Evolutionary conservation across 2,329 filamentous ascomycete species (phyloP), one percentile per base, ranked within the genome.

Genomic region (Colletotrichum nymphaeae): DNA sequence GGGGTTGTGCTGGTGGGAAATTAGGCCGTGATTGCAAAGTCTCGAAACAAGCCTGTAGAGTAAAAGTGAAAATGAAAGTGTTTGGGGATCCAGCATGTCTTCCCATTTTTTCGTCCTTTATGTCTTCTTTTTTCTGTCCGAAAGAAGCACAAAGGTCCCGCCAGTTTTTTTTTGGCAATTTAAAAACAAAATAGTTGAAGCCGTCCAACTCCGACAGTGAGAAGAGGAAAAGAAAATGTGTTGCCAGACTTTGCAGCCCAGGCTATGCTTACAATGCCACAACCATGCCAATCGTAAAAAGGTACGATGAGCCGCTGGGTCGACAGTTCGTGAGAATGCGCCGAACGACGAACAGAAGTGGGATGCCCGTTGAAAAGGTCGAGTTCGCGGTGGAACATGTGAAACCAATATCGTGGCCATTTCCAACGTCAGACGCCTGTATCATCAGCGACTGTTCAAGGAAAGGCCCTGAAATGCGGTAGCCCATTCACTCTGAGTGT

Each of bases 391-490:
- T 37, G 37, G 30, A 63, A 58, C 37, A 42, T 52, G 46, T 46
- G 32, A 22, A 55, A n/a, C n/a, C 12, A 32, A n/a, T 53, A 19
- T 35, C 46, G n/a, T 35, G 28, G 4, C 24, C 28, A 8, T n/a
- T 63, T 28, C 32, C 46, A 22, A 63, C 11, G 53, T 11, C 19
- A 16, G 26, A 19, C 22, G 32, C 30, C 58, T 35, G 32, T 5
- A 11, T 37, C 26, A 74, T 83, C 79, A 90, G 74, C 88, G 88
- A 76, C 90, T 89, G 78, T 93, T 93, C 75, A 95, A 87, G 2
- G 93, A 95, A 22, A 95, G 84, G 11, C 93, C 90, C 80, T 95
- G 93, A 80, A 94, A 94, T 6, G 87, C 83, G 66, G 85, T 84
- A 30, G 88, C 83, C 92, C 92, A 94, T 63, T 93, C 91, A 60